Conservation (phyloP, 116 monocot genomes). For the Papilionanthe hybrid region DNA sequence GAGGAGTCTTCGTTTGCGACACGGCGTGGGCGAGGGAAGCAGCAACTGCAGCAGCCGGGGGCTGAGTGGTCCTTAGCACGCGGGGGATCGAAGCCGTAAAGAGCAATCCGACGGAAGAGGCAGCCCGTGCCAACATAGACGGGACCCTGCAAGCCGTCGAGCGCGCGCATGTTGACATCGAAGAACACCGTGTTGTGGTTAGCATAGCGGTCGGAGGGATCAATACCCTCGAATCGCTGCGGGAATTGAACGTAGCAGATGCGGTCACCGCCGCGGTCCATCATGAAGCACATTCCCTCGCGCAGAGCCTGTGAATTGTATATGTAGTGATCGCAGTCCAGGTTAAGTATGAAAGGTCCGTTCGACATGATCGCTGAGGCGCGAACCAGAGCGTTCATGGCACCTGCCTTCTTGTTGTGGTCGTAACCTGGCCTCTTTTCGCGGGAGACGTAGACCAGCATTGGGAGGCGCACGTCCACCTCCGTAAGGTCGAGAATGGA, state of each 20-base stretch:
- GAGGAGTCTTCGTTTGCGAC: neutral
- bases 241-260: constrained; percentile 41
- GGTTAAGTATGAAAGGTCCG: constrained; percentile 18
- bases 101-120: constrained; percentile 23
- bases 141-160: constrained; percentile 16
- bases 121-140: constrained; percentile 23
- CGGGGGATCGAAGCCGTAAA: constrained; percentile 22
- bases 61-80: constrained; percentile 9
- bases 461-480: constrained; percentile 11
- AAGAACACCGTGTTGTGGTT: constrained; percentile 32
- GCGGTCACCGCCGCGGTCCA: constrained; percentile 26
- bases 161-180: constrained; percentile 18
- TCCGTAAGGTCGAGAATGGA: constrained; percentile 5
- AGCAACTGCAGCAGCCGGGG: neutral
- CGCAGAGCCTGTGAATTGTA: constrained; percentile 13
- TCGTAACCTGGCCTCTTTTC: constrained; percentile 17
- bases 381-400: constrained; percentile 18
- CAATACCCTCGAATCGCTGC: constrained; percentile 43
- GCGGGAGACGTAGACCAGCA: constrained; percentile 17
- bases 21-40: neutral
- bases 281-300: constrained; percentile 21
- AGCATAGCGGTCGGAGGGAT: constrained; percentile 39
- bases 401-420: constrained; percentile 19
- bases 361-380: constrained; percentile 19
- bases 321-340: constrained; percentile 19